Conservation (phyloP, 163 green algal genomes). For the Chlamydomonas reinhardtii region DNA sequence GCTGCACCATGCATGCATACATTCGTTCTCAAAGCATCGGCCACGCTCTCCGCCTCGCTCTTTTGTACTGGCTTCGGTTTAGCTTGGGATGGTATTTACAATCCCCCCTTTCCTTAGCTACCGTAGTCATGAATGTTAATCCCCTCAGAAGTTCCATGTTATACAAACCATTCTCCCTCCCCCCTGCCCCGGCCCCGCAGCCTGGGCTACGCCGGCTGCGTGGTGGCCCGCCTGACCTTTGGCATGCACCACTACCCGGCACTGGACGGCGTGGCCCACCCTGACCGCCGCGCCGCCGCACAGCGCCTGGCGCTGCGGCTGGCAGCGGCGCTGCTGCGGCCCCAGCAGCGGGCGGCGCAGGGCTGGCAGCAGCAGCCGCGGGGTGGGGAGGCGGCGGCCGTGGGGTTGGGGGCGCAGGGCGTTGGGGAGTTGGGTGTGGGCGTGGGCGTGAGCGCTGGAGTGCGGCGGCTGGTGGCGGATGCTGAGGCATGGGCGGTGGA, state of each 20-base stretch:
- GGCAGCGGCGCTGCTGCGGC: conserved; percentile 13
- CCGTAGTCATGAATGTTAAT: too few species aligned
- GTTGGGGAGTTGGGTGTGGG: too few species aligned
- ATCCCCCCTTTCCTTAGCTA: too few species aligned
- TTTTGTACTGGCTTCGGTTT: too few species aligned
- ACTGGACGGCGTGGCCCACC: conserved; percentile 16
- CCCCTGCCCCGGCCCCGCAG: neutral
- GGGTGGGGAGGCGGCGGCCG: neutral
- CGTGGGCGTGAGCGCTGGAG: neutral
- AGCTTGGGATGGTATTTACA: too few species aligned
- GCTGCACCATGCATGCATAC: too few species aligned
- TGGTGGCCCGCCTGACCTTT: conserved; percentile 54
- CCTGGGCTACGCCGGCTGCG: conserved; percentile 38
- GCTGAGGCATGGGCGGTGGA: neutral
- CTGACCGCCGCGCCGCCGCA: neutral
- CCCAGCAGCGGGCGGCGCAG: neutral
- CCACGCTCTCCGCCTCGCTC: too few species aligned
- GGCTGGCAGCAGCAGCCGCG: neutral
- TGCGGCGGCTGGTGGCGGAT: conserved; percentile 3
- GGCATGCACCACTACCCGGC: conserved; percentile 63
- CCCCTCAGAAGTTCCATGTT: too few species aligned
- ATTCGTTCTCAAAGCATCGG: too few species aligned
- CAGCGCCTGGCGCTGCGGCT: conserved; percentile 9
- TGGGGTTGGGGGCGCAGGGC: neutral
- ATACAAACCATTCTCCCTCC: too few species aligned